Conservation (phyloP, 176 grass and related monocot species). For the Guadua angustifolia region DNA sequence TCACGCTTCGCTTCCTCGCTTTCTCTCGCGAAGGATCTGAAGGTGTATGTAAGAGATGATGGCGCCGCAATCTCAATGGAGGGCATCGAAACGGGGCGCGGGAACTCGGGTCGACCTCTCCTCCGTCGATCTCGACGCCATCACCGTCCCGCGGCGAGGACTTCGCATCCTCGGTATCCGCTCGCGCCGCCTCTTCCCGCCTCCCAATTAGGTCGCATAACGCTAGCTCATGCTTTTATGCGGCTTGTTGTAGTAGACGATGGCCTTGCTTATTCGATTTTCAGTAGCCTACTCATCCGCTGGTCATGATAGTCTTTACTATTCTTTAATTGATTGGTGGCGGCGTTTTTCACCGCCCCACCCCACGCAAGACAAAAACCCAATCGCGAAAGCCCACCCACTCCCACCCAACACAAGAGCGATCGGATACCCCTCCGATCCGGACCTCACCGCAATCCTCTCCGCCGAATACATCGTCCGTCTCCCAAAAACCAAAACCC, state of each 20-base stretch:
- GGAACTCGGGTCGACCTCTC: slow-evolving; percentile 68
- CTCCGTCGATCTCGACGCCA: slow-evolving; percentile 60
- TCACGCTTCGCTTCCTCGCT: neutral
- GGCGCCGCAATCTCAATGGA: slow-evolving; percentile 57
- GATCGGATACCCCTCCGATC: no score
- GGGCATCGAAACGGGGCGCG: slow-evolving; percentile 64
- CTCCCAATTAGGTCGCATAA: neutral
- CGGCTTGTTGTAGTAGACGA: neutral
- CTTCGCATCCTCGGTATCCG: slow-evolving; percentile 54
- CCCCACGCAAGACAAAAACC: no score
- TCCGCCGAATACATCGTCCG: neutral
- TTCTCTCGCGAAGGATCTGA: slow-evolving; percentile 6
- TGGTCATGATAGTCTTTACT: no score
- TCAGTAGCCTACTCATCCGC: no score
- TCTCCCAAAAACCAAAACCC: neutral
- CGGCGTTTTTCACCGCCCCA: no score
- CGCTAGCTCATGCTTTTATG: neutral
- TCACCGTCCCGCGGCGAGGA: slow-evolving; percentile 71
- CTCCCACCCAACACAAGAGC: no score
- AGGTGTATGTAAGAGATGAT: slow-evolving; percentile 52
- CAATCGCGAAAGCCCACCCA: no score
- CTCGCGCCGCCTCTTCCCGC: neutral
- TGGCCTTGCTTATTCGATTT: neutral
- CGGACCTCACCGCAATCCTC: no score
- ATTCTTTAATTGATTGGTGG: no score